Evolutionary conservation across 2,329 filamentous ascomycete species (phyloP), one percentile per base, ranked within the genome.

Genomic region (Grosmannia huntii): DNA sequence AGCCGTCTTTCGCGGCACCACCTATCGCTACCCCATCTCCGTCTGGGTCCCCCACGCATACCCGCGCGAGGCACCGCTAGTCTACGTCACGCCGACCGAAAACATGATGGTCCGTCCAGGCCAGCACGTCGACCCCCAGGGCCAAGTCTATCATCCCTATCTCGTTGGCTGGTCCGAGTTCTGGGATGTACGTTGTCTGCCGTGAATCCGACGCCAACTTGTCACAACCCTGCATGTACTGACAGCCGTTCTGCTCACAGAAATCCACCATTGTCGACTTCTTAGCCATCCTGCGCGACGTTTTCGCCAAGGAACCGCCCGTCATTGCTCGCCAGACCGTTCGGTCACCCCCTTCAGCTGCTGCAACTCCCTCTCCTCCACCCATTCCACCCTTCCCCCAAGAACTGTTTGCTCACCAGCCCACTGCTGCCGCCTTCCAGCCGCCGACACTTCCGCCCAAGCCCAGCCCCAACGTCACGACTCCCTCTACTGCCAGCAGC

Each of bases 301-400:
- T 97, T 25, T 99, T 99, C 68, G 86, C 90, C 44, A 95, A 95
- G 72, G 94, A 99, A 66, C 94, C 94, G 10, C 94, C 94, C 0
- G 89, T 97, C 4, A 84, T 94, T 60, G 84, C 90, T 38, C 85
- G 84, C 64, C 84, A 84, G 62, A 78, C 79, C 64, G 73, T 11
- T 9, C 58, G 44, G 68, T 71, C 62, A 56, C 70, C 70, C 48
- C 65, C 66, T 60, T 38, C 73, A 67, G 10, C 61, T 55, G 11
- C 23, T 2, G n/a, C 55, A 10, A 60, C 63, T 19, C 63, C 68
- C 31, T 73, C 76, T 59, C 83, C 84, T 54, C 86, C 87, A 36
- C 84, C 85, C 14, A 71, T 87, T n/a, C 87, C 87, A 60, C 87
- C 87, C 57, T 75, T 87, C 21, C 88, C 87, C 10, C 82, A 83